A percentile compares a stretch with the other conserved stretches of the same genome.
Evolutionary conservation across 192 early-diverging fungal species (phyloP).

Genomic region (Linnemannia zychae): DNA sequence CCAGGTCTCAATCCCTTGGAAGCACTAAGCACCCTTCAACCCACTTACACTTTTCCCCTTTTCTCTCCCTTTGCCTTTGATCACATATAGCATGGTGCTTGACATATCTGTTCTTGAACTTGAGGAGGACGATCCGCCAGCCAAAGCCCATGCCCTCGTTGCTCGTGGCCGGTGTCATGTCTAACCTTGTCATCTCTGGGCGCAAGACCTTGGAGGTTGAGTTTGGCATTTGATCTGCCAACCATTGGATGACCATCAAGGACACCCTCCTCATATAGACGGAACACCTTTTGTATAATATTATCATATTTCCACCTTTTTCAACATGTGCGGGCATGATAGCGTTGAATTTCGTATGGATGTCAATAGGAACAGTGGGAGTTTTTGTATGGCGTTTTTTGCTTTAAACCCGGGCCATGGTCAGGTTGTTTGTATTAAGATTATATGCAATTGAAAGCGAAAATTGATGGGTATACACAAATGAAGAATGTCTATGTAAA

Average conservation of each 20-base stretch:
- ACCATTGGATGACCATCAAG: background rate
- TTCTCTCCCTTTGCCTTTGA: background rate
- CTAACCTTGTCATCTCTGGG: slow-evolving; percentile 46
- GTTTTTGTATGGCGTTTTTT: background rate
- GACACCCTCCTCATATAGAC: no score
- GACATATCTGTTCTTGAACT: slow-evolving; percentile 45
- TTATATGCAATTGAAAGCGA: background rate
- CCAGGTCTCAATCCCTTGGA: no score
- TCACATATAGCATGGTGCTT: slow-evolving; percentile 38
- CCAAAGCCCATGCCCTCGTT: slow-evolving; percentile 49
- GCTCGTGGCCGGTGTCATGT: slow-evolving; percentile 30
- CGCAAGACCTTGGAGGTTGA: slow-evolving; percentile 46
- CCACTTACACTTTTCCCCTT: background rate
- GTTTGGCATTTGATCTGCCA: slow-evolving; percentile 29
- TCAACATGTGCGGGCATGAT: no score
- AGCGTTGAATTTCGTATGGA: background rate
- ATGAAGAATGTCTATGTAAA: background rate
- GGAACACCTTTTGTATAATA: background rate
- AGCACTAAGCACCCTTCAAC: background rate
- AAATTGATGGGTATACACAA: background rate
- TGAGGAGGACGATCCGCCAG: slow-evolving; percentile 36
- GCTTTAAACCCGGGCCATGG: background rate
- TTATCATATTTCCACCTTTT: background rate
- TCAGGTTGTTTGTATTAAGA: slow-evolving; percentile 7
- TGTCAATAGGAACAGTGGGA: background rate